Evolutionary conservation across 192 early-diverging fungal genomes (phyloP), one percentile per base, ranked within the genome.

Genomic region (Phycomyces blakesleeanus): DNA sequence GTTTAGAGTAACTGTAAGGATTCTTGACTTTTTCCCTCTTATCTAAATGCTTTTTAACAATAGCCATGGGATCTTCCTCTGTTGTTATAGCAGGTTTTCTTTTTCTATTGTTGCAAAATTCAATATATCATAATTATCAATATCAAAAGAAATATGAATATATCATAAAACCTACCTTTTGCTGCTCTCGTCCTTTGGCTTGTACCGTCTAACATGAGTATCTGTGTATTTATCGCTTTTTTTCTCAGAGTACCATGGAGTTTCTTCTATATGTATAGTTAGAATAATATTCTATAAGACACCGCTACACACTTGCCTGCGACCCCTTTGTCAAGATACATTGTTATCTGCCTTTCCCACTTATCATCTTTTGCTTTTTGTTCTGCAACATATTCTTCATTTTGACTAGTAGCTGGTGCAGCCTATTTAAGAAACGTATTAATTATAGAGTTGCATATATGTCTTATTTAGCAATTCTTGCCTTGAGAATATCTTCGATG

Each of bases 341-440:
- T 86, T 5, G 87, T 87, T 50, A 76, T 76, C 21, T 84, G 68
- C 25, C 76, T 74, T 39, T 87, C 81, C 68, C 75, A 75, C 51
- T 86, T 78, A 4, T 77, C 68, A 38, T 85, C 64, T 41, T 81
- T 81, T 16, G 67, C 75, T n/a, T 72, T 66, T 51, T 75, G 64
- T 55, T 90, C 87, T 11, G 74, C 79, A 42, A 83, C 81, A 34
- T 69, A 59, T 59, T 88, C 85, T 15, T 79, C 72, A 61, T 89
- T 88, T 26, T 64, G 40, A 15, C 51, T 18, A 16, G 10, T 47
- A 7, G 25, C n/a, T 42, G 50, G 7, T 4, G 24, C 22, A 15
- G 26, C 11, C 16, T 59, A 16, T 34, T 24, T 20, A 49, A 58
- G 55, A 9, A 37, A 44, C 42, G 18, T 20, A n/a, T 22, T 47